phyloP scores from a whole-genome alignment of 2,329 filamentous ascomycete genomes.

The Elsinoe necatrix region DNA sequence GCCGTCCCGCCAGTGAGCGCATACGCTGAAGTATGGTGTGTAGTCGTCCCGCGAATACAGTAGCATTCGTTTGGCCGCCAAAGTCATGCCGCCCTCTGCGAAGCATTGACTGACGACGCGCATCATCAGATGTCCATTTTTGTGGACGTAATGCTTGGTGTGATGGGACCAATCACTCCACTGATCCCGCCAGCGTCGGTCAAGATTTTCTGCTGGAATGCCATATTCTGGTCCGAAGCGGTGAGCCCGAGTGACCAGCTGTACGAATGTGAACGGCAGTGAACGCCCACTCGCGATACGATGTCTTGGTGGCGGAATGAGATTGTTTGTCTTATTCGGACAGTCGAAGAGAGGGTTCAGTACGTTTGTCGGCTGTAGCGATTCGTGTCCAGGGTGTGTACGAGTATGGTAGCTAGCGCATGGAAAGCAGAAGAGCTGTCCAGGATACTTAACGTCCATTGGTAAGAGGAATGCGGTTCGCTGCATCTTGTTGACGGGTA shows the following conservation, averaged over 20 bases:
- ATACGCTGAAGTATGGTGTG: constrained; percentile 54
- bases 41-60: constrained; percentile 54
- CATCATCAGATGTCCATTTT: constrained; percentile 46
- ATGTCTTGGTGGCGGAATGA: constrained; percentile 39
- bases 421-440: constrained; percentile 51
- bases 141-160: constrained; percentile 46
- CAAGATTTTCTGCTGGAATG: constrained; percentile 39
- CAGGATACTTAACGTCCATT: constrained; percentile 45
- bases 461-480: constrained; percentile 44
- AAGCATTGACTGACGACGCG: constrained; percentile 49
- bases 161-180: constrained; percentile 47
- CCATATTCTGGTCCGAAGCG: constrained; percentile 43
- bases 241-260: constrained; percentile 45
- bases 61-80: constrained; percentile 46
- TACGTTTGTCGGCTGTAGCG: constrained; percentile 45
- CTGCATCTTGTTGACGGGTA: constrained; percentile 38
- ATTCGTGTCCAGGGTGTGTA: constrained; percentile 45
- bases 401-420: constrained; percentile 50
- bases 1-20: constrained; percentile 55
- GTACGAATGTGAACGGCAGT: constrained; percentile 52
- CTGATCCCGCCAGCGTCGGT: constrained; percentile 47
- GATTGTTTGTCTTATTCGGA: constrained; percentile 44
- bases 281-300: constrained; percentile 47
- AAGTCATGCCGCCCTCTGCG: constrained; percentile 42
- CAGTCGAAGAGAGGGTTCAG: constrained; percentile 51